Evolutionary conservation across 805 yeast species (phyloP).

Genomic region (Yamadazyma laniorum): DNA sequence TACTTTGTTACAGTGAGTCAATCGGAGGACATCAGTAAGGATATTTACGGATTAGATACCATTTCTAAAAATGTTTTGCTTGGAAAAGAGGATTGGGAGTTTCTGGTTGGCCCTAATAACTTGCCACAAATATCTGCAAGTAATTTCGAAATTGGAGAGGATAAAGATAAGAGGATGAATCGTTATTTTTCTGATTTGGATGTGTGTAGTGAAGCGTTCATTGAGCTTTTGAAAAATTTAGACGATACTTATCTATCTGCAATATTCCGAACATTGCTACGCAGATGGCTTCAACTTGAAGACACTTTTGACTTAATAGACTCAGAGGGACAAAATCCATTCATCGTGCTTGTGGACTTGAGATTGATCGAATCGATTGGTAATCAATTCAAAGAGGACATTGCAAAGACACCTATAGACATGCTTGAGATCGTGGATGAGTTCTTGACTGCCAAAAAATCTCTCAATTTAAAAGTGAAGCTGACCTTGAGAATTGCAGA

Average conservation of each 20-base stretch:
- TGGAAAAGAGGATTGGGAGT: constrained; percentile 39
- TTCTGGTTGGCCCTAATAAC: constrained; percentile 40
- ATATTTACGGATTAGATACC: constrained; percentile 24
- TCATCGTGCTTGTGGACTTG: constrained; percentile 55
- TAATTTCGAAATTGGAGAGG: constrained; percentile 2
- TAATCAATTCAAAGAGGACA: constrained; percentile 52
- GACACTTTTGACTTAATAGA: constrained; percentile 6
- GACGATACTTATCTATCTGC: constrained; percentile 46
- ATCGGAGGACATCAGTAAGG: constrained; percentile 14
- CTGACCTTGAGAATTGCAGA: constrained; percentile 1
- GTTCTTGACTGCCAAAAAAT: constrained; percentile 16
- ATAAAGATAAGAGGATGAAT: constrained; percentile 25
- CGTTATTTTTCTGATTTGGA: constrained; percentile 31
- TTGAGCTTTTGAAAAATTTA: constrained; percentile 47
- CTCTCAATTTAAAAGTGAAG: not conserved
- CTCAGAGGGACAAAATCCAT: constrained; percentile 45
- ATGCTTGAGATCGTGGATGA: constrained; percentile 43
- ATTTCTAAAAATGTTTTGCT: constrained; percentile 33
- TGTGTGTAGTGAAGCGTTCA: constrained; percentile 21
- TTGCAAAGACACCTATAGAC: constrained; percentile 56
- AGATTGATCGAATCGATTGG: constrained; percentile 63
- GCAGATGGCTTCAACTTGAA: constrained; percentile 53
- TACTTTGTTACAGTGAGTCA: constrained; percentile 27
- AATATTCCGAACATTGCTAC: constrained; percentile 51
- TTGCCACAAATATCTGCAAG: constrained; percentile 28